phyloP scores from a whole-genome alignment of 1,284 basidiomycete species.

The Cryptococcus sp. region DNA sequence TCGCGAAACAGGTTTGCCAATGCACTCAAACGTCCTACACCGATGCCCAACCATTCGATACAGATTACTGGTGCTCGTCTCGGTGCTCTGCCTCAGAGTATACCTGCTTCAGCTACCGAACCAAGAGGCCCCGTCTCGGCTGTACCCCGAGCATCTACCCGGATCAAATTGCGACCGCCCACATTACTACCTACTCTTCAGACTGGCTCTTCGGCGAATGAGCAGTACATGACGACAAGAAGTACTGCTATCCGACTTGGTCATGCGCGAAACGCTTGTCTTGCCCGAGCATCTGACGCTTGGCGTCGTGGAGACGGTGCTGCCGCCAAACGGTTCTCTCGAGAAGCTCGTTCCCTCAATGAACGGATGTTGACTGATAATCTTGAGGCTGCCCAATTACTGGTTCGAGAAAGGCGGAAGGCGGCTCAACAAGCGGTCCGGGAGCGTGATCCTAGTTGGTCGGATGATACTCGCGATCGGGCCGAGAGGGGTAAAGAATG shows the following conservation, averaged over 20 bases:
- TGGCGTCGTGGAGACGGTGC: slow-evolving; percentile 92
- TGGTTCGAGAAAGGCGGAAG: slow-evolving; percentile 74
- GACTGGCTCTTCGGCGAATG: slow-evolving; percentile 73
- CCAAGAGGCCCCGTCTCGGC: slow-evolving; percentile 50
- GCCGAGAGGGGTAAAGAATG: slow-evolving; percentile 67
- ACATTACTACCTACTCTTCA: slow-evolving; percentile 79
- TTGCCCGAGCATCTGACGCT: slow-evolving; percentile 92
- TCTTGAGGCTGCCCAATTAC: slow-evolving; percentile 66
- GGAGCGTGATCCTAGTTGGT: slow-evolving; percentile 65
- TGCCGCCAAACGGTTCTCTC: slow-evolving; percentile 85
- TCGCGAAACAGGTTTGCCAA: slow-evolving; percentile 74
- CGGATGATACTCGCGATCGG: slow-evolving; percentile 77
- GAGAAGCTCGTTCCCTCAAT: slow-evolving; percentile 90
- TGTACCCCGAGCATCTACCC: slow-evolving; percentile 74
- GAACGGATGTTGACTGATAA: slow-evolving; percentile 81
- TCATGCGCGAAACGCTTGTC: slow-evolving; percentile 85
- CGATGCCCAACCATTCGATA: slow-evolving; percentile 20
- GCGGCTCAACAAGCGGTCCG: slow-evolving; percentile 71
- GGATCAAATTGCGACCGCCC: slow-evolving; percentile 76
- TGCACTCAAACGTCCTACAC: slow-evolving; percentile 43
- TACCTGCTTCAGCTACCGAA: slow-evolving; percentile 31
- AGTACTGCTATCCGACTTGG: slow-evolving; percentile 81
- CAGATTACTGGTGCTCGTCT: slow-evolving; percentile 32
- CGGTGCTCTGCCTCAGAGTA: slow-evolving; percentile 16
- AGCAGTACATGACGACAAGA: slow-evolving; percentile 81